Evolutionary conservation across 257 asterid species (phyloP).

Genomic region (Ballota nigra): DNA sequence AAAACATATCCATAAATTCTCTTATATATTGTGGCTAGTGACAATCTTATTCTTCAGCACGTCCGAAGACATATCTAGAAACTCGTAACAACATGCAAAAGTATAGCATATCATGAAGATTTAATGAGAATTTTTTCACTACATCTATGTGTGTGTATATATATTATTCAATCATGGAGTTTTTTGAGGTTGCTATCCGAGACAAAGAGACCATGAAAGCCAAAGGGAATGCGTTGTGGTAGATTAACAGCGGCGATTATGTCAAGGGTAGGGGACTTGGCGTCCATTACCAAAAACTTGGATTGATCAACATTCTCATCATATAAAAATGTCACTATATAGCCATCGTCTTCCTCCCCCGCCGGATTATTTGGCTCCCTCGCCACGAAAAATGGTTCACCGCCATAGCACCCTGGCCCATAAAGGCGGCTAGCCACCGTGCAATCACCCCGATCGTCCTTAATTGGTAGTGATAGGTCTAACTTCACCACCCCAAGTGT

Average conservation of each 20-base stretch:
- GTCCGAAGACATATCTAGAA: too few relatives aligned
- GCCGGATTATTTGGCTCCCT: neutral
- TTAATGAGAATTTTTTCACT: too few relatives aligned
- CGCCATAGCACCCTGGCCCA: neutral
- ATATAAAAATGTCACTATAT: neutral
- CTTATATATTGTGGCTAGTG: too few relatives aligned
- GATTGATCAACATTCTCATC: neutral
- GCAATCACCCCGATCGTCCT: neutral
- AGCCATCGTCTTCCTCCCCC: constrained; percentile 18
- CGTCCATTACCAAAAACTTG: neutral
- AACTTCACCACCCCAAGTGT: neutral
- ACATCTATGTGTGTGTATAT: too few relatives aligned
- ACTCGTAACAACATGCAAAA: too few relatives aligned
- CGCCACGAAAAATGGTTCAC: constrained; percentile 8
- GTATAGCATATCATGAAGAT: too few relatives aligned
- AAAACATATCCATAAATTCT: too few relatives aligned
- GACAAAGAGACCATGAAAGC: constrained; percentile 24
- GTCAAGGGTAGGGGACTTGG: neutral
- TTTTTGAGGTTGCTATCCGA: neutral
- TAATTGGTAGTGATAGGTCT: constrained; percentile 2
- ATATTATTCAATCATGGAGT: too few relatives aligned
- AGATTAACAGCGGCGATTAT: constrained; percentile 8
- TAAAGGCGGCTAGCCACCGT: constrained; percentile 1
- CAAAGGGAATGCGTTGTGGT: constrained; percentile 6
- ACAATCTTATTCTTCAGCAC: too few relatives aligned